phyloP scores from a whole-genome alignment of 371 early-diverging fungal species.

The Mortierella sp. region DNA sequence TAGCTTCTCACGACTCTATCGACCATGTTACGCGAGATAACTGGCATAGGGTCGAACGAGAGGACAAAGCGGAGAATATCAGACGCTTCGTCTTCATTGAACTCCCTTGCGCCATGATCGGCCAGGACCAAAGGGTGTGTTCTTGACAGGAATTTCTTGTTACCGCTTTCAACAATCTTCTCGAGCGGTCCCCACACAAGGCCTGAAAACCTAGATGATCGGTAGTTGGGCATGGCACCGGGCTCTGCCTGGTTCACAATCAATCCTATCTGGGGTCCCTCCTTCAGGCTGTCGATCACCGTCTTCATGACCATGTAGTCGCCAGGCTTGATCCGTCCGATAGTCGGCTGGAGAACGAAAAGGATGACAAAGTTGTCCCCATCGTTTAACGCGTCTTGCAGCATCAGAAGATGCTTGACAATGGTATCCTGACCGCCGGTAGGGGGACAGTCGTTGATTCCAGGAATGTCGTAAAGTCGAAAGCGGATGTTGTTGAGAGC shows the following conservation, averaged over 20 bases:
- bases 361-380: neutral
- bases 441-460: neutral
- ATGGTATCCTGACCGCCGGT: neutral
- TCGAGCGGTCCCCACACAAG: neutral
- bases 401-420: neutral
- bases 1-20: neutral
- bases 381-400: neutral
- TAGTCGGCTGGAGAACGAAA: neutral
- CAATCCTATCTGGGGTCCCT: neutral
- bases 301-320: slow-evolving; percentile 3
- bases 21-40: neutral
- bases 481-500: neutral
- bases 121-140: neutral
- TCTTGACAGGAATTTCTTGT: neutral
- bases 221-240: neutral
- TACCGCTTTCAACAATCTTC: neutral
- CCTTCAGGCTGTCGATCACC: neutral
- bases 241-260: neutral
- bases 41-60: neutral
- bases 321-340: neutral
- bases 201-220: neutral
- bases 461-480: neutral
- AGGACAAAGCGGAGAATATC: neutral
- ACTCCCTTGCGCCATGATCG: neutral
- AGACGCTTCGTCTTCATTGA: neutral